A percentile compares a stretch with the other conserved stretches of the same genome.
phyloP scores from a whole-genome alignment of 1,284 basidiomycete genomes.

The Fomitopsis schrenkii region DNA sequence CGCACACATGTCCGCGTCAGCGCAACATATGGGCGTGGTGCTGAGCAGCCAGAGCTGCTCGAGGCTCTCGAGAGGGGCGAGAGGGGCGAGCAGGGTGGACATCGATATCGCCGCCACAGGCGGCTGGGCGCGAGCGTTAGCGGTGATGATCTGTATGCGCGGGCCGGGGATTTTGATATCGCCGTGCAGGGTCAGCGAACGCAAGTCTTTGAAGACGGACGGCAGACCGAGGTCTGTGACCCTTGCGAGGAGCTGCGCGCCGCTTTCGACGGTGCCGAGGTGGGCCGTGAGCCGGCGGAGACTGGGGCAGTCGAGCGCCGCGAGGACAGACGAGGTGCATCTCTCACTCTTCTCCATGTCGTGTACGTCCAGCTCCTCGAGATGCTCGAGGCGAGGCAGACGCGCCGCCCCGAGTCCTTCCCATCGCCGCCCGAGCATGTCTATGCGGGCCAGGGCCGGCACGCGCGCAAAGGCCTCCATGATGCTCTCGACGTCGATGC shows the following conservation, averaged over 20 bases:
- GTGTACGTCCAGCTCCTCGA: not conserved
- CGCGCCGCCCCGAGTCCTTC: not conserved
- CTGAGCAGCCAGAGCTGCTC: not conserved
- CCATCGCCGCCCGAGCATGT: not conserved
- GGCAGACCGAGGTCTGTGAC: not conserved
- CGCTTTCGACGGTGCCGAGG: not conserved
- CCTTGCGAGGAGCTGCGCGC: not conserved
- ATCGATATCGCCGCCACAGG: not conserved
- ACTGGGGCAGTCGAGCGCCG: not conserved
- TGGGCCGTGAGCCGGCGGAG: not conserved
- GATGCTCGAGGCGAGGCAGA: not conserved
- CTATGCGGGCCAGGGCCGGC: not conserved
- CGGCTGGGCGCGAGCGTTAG: not conserved
- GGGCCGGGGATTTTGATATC: not conserved
- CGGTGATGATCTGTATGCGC: not conserved
- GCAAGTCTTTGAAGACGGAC: not conserved
- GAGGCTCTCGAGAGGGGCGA: not conserved
- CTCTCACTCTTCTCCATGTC: not conserved
- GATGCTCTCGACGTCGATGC: not conserved
- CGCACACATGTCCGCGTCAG: not conserved
- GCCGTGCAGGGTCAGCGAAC: not conserved
- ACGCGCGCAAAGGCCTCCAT: not conserved
- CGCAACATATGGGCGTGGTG: not conserved
- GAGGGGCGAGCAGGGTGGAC: not conserved
- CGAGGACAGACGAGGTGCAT: not conserved